phyloP scores from a whole-genome alignment of 257 asterid species.

The Nemophila menziesii region DNA sequence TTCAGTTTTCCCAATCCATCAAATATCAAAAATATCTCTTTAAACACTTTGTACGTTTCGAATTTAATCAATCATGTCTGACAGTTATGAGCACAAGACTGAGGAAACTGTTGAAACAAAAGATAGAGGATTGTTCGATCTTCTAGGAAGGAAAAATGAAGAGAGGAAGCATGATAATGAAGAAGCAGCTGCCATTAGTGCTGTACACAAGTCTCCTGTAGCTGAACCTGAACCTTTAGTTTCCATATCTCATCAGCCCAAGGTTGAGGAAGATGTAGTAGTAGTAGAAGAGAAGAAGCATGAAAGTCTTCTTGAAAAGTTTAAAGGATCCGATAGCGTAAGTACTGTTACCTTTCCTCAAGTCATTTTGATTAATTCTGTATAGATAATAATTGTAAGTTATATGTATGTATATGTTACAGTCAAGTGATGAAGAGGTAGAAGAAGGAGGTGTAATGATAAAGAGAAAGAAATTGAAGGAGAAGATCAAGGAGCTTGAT shows the following conservation, averaged over 20 bases:
- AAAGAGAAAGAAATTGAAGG: slow-evolving; percentile 64
- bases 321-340: slow-evolving; percentile 26
- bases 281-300: slow-evolving; percentile 36
- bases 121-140: slow-evolving; percentile 59
- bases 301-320: slow-evolving; percentile 36
- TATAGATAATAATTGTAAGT: neutral
- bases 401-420: slow-evolving; percentile 5
- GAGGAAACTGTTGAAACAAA: slow-evolving; percentile 28
- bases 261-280: slow-evolving; percentile 9
- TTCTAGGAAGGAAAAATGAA: slow-evolving; percentile 39
- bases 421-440: slow-evolving; percentile 74
- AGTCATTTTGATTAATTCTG: too few species aligned
- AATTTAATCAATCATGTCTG: neutral
- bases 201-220: slow-evolving; percentile 45
- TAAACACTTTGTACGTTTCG: too few species aligned
- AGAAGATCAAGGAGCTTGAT: slow-evolving; percentile 38
- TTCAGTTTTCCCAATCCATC: too few species aligned
- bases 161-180: slow-evolving; percentile 36
- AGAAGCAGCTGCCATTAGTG: slow-evolving; percentile 28
- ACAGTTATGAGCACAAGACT: slow-evolving; percentile 16
- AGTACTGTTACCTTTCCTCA: neutral
- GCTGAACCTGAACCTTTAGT: slow-evolving; percentile 21
- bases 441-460: slow-evolving; percentile 36
- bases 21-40: too few species aligned
- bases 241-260: too few species aligned